phyloP scores from a whole-genome alignment of 2,329 filamentous ascomycete genomes.

The Rhexocercosporidium sp. region DNA sequence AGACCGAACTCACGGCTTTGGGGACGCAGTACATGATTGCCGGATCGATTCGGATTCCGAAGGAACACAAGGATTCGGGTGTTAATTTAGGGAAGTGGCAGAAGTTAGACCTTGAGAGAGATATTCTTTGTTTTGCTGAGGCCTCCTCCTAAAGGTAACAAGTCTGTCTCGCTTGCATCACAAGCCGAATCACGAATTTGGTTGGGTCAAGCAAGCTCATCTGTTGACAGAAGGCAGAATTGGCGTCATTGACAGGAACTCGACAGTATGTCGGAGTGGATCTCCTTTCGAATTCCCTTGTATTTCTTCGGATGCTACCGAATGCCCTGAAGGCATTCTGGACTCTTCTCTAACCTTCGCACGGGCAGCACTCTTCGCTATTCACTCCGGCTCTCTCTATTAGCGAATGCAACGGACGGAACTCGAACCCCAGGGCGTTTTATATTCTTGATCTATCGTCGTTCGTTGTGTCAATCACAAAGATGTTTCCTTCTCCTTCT shows the following conservation, averaged over 20 bases:
- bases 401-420: neutral
- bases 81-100: slow-evolving; percentile 26
- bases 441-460: neutral
- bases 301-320: too few relatives aligned
- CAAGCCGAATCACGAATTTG: neutral
- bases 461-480: neutral
- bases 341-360: too few relatives aligned
- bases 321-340: too few relatives aligned
- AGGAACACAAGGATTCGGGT: slow-evolving; percentile 16
- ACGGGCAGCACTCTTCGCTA: too few relatives aligned
- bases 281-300: too few relatives aligned
- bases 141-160: neutral
- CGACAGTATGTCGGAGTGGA: too few relatives aligned
- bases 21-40: slow-evolving; percentile 41
- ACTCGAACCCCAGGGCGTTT: neutral
- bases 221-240: too few relatives aligned
- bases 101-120: slow-evolving; percentile 34
- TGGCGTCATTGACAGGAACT: too few relatives aligned
- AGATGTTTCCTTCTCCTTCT: neutral
- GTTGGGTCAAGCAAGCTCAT: too few relatives aligned
- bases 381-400: too few relatives aligned
- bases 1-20: slow-evolving; percentile 38
- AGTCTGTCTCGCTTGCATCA: neutral
- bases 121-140: slow-evolving; percentile 35
- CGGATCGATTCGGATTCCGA: slow-evolving; percentile 29